Base-by-base conservation (phyloP, 306 rosid species). In the Macrotyloma uniflorum region DNA sequence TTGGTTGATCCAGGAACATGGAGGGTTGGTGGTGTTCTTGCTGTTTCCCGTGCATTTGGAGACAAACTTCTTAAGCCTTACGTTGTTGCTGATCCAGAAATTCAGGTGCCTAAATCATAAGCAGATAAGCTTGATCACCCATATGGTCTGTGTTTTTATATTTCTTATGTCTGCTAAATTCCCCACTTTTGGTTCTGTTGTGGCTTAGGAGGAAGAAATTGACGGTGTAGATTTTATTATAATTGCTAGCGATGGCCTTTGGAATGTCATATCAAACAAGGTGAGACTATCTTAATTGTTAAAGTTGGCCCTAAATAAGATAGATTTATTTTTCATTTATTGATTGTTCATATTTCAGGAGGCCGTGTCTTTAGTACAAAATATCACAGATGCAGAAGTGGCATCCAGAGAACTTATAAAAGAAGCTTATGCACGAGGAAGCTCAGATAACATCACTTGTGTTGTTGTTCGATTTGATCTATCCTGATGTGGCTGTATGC, bases 21-120 rank as follows among this genome's bases (percentile, higher is more conserved):
- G 98, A 80, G 96, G 78, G 98, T 93, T 23, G 96, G 98, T n/a
- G 98, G 98, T 62, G 89, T 93, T 72, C 96, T 93, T 67, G 98
- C 98, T 18, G 96, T 93, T 49, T 93, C 98, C 55, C 98, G 98
- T 77, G 96, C 98, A 64, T 93, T 93, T 81, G 98, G 98, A 67
- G 98, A 93, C 76, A 93, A 85, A 78, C 85, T 91, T 81, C 91
- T 93, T 36, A 91, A 89, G 81, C 98, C 89, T 14, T 93, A 75
- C 61, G 98, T 93, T 42, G 93, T 93, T 79, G 98, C 98, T 65
- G 98, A 93, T 77, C 98, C 98, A 24, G 98, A 93, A 82, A 93
- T 93, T 82, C 88, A 89, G 97, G 97, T 93, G 33, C 66, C 46
- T 53, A 70, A 47, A 61, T 45, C 62, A 57, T 40, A 13, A 42